These are phyloP conservation scores for Alloteropsis semialata DNA, from an alignment of 176 grass and related monocot species.

Conservation along the genomic window DNA sequence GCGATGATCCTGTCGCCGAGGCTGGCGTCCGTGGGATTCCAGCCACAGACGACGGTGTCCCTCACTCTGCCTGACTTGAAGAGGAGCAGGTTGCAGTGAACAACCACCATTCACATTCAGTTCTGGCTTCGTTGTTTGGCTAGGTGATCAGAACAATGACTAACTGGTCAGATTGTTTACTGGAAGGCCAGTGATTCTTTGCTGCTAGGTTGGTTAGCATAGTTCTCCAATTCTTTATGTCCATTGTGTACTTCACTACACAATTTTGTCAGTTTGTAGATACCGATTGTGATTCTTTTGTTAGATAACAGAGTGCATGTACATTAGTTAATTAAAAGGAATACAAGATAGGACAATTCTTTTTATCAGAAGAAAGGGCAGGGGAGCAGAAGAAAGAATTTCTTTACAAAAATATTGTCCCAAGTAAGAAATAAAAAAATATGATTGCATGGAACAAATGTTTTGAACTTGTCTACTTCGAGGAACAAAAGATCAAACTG, in stretches of 20 bases:
- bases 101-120: not conserved
- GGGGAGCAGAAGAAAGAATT: too few species aligned
- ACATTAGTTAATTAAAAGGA: not conserved
- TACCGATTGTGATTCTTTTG: conserved; percentile 27
- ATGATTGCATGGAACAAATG: too few species aligned
- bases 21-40: conserved; percentile 58
- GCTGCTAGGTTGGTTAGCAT: not conserved
- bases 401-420: too few species aligned
- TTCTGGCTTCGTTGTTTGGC: not conserved
- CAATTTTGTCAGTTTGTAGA: not conserved
- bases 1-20: conserved; percentile 72
- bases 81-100: conserved; percentile 53
- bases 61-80: conserved; percentile 64
- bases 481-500: too few species aligned
- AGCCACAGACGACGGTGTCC: conserved; percentile 39
- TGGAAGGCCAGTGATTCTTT: conserved; percentile 24
- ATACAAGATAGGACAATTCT: not conserved
- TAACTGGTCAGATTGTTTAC: conserved; percentile 2
- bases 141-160: conserved; percentile 3
- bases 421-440: too few species aligned
- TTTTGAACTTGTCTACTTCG: too few species aligned
- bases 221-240: not conserved
- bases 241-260: not conserved
- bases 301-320: conserved; percentile 13
- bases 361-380: not conserved